Evolutionary conservation across 768 basidiomycete genomes (phyloP), one percentile per base, ranked within the genome.

Genomic region (Russula ochroleuca): DNA sequence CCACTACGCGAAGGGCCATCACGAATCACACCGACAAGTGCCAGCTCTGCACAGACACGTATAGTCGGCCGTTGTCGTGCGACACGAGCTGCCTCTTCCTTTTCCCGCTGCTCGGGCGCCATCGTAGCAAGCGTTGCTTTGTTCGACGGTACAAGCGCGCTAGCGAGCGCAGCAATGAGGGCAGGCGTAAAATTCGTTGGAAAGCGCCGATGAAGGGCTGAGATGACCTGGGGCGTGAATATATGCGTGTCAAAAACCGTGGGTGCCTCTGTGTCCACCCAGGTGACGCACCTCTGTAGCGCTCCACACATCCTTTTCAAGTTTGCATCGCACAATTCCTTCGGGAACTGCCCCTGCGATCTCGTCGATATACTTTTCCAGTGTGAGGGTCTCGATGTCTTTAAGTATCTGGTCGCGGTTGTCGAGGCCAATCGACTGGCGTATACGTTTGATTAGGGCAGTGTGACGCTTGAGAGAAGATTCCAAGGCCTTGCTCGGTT

Each of bases 351-450:
- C 95, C 13, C 85, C 85, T 1, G 89, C 91, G 66, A 98, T 88
- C 76, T 99, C 97, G 71, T 97, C 95, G 53, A 95, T 81, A 73
- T 99, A 98, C 75, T 97, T 98, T 77, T 94, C 94, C 61, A 99
- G 79, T 2, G 92, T 87, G 59, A 99, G 81, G 0, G 88, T 81
- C 66, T 94, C 88, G 67, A 97, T 86, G 70, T 99, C 97, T 75
- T 94, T 98, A 68, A 97, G 77, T 64, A 96, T 86, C 70, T 92
- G 87, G 69, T 94, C 92, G 52, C 81, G 83, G 72, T 92, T 88
- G 69, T 94, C 92, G 43, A 80, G 72, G 17, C 88, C 90, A 70
- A 98, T 80, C 19, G 92, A 91, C 71, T 89, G 92, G 51, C 89
- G 85, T 69, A 98, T 88, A 50, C 91, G 88, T 75, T 96, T 98